Percentiles rank a stretch among this genome's conserved stretches.
Evolutionary conservation across 2,329 filamentous ascomycete genomes (phyloP).

Genomic region (Penicillium sp.): DNA sequence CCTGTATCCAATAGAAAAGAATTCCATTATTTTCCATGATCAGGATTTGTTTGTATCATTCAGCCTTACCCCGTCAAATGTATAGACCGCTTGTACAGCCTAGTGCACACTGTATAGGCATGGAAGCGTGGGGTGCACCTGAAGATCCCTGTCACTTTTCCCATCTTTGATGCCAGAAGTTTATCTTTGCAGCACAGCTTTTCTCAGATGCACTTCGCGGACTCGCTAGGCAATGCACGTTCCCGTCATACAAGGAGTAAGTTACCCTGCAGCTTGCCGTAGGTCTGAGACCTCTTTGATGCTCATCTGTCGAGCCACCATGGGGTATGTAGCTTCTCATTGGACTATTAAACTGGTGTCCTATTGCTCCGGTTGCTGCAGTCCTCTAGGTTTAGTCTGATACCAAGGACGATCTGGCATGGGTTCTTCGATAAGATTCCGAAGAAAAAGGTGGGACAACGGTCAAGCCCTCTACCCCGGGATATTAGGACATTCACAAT

Average conservation of each 20-base stretch:
- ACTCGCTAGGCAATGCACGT: conserved; percentile 26
- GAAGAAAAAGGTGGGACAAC: not conserved
- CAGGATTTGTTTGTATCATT: not conserved
- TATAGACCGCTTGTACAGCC: not conserved
- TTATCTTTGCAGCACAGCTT: conserved; percentile 18
- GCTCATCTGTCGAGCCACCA: conserved; percentile 22
- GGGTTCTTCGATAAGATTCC: not conserved
- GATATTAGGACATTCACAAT: not conserved
- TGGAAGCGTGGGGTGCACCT: not conserved
- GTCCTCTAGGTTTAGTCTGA: conserved; percentile 10
- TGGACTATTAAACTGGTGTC: conserved; percentile 19
- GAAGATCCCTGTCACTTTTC: not conserved
- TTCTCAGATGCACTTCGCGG: conserved; percentile 12
- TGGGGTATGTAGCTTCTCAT: conserved; percentile 16
- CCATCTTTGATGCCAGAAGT: conserved; percentile 21
- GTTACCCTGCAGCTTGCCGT: conserved; percentile 32
- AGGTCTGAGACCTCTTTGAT: conserved; percentile 33
- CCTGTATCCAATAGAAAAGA: not conserved
- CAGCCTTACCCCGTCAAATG: not conserved
- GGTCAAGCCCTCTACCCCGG: not conserved
- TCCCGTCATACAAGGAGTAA: conserved; percentile 29
- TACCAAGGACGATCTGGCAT: conserved; percentile 15
- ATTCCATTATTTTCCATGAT: not conserved
- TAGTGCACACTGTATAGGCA: not conserved
- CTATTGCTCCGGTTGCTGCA: conserved; percentile 26